Evolutionary conservation across 768 basidiomycete species (phyloP), one percentile per base, ranked within the genome.

Genomic region (Arthromyces matolae): DNA sequence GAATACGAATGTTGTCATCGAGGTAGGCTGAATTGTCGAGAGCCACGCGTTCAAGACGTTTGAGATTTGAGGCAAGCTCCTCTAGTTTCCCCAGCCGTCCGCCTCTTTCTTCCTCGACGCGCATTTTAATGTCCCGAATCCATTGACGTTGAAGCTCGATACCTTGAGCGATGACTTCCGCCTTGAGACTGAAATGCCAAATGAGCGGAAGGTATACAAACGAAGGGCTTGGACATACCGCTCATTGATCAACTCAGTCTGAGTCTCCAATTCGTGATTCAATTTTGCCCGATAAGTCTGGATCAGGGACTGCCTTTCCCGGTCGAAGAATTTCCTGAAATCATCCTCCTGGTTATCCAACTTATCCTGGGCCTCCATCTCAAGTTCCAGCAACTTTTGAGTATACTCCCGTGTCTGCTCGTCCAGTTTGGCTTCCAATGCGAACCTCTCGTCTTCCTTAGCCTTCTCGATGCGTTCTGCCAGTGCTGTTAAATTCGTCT

Each of bases 111-210:
- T 92, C 81, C 68, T 99, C 95, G 47, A 99, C 94, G 54, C 85
- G 87, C 41, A 93, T 78, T 71, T 97, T 96, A 75, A 98, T 84
- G 49, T 97, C 93, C 25, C 91, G 84, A 33, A 99, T 89, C 94
- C 95, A 98, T 45, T 91, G 80, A 41, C 93, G 84, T 64, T 98
- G 96, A 19, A 98, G 82, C 68, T 98, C 96, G 60, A 99, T 93
- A 14, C 94, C 96, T 65, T 98, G 94, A 3, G 93, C 87, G 42
- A 98, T 78, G 44, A 98, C 92, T 64, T 95, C 93, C 64, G 95
- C 91, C 64, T 86, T 89, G 49, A 99, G 76, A 33, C 93, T 96
- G 59, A 16, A 49, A 9, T 50, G 20, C 20, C 2, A 16, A 5
- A 34, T 44, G 40, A 46, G 42, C 39, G 38, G 13, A 35, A 10